These are phyloP conservation scores for Russula earlei DNA, from an alignment of 768 basidiomycete genomes.

Conservation along the genomic window DNA sequence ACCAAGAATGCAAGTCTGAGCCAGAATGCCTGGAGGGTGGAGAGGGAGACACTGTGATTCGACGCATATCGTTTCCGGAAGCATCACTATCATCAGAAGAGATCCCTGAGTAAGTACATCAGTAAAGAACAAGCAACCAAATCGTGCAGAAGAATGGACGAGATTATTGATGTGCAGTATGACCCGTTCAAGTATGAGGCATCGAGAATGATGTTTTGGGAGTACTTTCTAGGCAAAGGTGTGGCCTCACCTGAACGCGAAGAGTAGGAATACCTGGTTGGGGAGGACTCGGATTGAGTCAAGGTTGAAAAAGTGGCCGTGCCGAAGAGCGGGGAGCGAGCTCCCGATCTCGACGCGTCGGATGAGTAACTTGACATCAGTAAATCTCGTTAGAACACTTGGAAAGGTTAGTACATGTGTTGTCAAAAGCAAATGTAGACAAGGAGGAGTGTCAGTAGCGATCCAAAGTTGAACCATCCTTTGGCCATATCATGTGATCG, in stretches of 20 bases:
- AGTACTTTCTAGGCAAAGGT: neutral
- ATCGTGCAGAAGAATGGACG: neutral
- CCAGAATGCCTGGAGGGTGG: conserved; percentile 3
- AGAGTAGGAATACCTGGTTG: conserved; percentile 48
- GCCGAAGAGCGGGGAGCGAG: conserved; percentile 56
- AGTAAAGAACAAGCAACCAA: neutral
- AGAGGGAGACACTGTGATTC: conserved; percentile 21
- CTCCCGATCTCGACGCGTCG: conserved; percentile 25
- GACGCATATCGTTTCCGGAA: conserved; percentile 20
- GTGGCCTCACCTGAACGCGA: conserved; percentile 41
- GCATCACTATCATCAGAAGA: conserved; percentile 18
- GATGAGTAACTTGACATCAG: conserved; percentile 33
- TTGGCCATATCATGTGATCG: conserved; percentile 29
- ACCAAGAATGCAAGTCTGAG: conserved; percentile 30
- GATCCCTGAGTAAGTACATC: conserved; percentile 6
- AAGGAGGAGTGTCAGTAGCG: conserved; percentile 24
- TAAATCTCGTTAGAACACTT: conserved; percentile 2
- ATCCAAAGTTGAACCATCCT: conserved; percentile 17
- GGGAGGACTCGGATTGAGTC: conserved; percentile 43
- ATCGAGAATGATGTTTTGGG: neutral
- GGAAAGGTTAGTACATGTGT: conserved; percentile 24
- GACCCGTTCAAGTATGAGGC: neutral
- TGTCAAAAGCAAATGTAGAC: conserved; percentile 28
- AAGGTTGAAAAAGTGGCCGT: conserved; percentile 47
- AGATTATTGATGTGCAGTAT: neutral